phyloP scores from a whole-genome alignment of 1,284 basidiomycete genomes.

The Cryptococcus wingfieldii region DNA sequence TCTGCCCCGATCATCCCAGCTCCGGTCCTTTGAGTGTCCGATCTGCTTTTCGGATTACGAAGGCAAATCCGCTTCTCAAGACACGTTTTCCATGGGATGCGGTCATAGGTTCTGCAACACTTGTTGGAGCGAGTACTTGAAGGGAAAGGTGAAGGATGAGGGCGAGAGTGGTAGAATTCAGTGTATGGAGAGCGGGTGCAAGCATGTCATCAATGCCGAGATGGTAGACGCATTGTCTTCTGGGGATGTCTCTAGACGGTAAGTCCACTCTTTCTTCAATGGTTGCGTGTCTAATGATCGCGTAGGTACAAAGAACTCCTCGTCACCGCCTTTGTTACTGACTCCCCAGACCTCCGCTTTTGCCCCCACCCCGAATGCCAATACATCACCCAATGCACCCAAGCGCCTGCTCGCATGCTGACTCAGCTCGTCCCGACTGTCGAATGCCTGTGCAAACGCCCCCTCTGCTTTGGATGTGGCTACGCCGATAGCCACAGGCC shows the following conservation, averaged over 20 bases:
- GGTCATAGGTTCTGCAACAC: constrained; percentile 75
- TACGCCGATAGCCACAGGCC: constrained; percentile 85
- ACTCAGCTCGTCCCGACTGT: constrained; percentile 84
- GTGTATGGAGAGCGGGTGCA: constrained; percentile 91
- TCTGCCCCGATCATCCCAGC: constrained; percentile 32
- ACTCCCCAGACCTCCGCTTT: constrained; percentile 79
- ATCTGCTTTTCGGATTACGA: constrained; percentile 79
- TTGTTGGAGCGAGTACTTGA: constrained; percentile 83
- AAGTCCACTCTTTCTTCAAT: constrained; percentile 10
- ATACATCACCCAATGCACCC: constrained; percentile 83
- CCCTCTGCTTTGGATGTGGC: constrained; percentile 87
- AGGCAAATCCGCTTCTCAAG: constrained; percentile 55
- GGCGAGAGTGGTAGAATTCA: constrained; percentile 75
- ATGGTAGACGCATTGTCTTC: constrained; percentile 52
- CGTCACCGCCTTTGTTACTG: constrained; percentile 84
- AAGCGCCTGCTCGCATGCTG: constrained; percentile 68
- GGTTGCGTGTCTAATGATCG: too few species aligned
- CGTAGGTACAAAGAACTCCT: constrained; percentile 78
- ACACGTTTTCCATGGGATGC: constrained; percentile 64
- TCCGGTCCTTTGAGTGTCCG: constrained; percentile 70
- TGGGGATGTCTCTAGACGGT: constrained; percentile 49
- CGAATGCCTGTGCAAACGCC: constrained; percentile 65
- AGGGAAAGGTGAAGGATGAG: constrained; percentile 83
- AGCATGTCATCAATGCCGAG: constrained; percentile 60
- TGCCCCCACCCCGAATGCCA: constrained; percentile 72